Evolutionary conservation across 1,139 yeast genomes (phyloP).

Genomic region (Debaryomyces psychrophilus): DNA sequence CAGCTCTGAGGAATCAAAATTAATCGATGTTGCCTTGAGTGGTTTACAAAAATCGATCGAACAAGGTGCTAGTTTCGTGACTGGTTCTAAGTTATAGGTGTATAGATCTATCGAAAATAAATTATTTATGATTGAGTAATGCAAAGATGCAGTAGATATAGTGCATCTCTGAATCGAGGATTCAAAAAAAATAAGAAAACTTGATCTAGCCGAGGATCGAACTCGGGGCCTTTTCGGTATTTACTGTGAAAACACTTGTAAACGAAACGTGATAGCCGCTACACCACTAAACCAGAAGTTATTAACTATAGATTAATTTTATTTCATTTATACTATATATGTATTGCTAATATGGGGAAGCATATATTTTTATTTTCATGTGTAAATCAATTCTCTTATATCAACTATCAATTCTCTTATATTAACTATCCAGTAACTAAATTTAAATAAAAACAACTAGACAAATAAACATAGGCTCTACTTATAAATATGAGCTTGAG

Average conservation of each 20-base stretch:
- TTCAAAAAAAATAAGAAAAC: constrained; percentile 17
- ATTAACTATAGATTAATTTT: constrained; percentile 1
- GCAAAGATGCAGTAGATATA: background rate
- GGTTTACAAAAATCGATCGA: constrained; percentile 59
- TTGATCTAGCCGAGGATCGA: constrained; percentile 40
- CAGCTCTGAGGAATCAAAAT: constrained; percentile 45
- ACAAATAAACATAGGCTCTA: background rate
- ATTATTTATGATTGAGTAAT: constrained; percentile 5
- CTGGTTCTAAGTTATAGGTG: constrained; percentile 48
- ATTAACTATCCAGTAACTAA: too few relatives aligned
- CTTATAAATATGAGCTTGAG: constrained; percentile 6
- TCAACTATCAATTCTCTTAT: too few relatives aligned
- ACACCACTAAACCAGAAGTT: constrained; percentile 32
- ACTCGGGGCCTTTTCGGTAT: constrained; percentile 39
- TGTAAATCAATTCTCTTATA: background rate
- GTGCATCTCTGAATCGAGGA: background rate
- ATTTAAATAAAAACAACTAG: background rate
- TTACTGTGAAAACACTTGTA: constrained; percentile 32
- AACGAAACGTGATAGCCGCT: constrained; percentile 39
- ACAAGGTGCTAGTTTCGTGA: constrained; percentile 64
- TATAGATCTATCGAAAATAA: constrained; percentile 15
- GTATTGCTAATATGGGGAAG: background rate
- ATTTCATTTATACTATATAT: background rate
- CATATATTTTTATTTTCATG: background rate
- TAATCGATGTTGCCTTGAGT: constrained; percentile 54